Evolutionary conservation across 768 basidiomycete species (phyloP), one percentile per base, ranked within the genome.

Genomic region (Boletales sp.): DNA sequence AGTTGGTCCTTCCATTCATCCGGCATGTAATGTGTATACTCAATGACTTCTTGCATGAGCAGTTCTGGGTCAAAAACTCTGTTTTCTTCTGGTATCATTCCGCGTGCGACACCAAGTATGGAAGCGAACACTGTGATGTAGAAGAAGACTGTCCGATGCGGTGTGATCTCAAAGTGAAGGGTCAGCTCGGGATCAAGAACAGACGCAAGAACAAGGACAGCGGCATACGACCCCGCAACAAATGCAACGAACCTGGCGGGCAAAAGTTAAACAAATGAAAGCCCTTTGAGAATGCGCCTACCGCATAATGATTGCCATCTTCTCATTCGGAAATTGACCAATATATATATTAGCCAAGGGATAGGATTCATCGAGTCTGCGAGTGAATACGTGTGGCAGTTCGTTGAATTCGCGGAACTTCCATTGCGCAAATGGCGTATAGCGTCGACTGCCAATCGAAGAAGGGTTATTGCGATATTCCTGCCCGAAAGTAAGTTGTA

Each of bases 351-450:
- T 93, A 11, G 96, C 90, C 10, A 84, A 72, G 0, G 91, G 92
- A 58, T 94, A 92, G 49, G 90, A 93, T 62, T 90, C 84, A 56
- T 93, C 85, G 41, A 98, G 74, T 45, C 96, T 77, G 41, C 91
- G 77, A 33, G 82, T 77, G 67, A 98, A 99, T 33, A 94, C 73
- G 70, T 99, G 96, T 0, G 93, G 89, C 9, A 99, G 74, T 62
- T 99, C 96, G 65, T 99, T 99, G 76, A 97, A 99, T 66, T 99
- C 96, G 49, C 96, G 80, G 64, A 98, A 98, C 65, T 97, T 98
- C 96, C 96, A 99, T 53, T 91, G 86, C 5, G 94, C 94, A 53
- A 88, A 94, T 0, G 86, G 87, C 0, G 96, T 99, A 62, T 98
- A 99, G 49, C 88, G 81, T 31, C 96, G 84, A 11, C 87, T 84